These are phyloP conservation scores for Alternaria arborescens DNA, from an alignment of 2,329 filamentous ascomycete genomes.

Conservation along the genomic window DNA sequence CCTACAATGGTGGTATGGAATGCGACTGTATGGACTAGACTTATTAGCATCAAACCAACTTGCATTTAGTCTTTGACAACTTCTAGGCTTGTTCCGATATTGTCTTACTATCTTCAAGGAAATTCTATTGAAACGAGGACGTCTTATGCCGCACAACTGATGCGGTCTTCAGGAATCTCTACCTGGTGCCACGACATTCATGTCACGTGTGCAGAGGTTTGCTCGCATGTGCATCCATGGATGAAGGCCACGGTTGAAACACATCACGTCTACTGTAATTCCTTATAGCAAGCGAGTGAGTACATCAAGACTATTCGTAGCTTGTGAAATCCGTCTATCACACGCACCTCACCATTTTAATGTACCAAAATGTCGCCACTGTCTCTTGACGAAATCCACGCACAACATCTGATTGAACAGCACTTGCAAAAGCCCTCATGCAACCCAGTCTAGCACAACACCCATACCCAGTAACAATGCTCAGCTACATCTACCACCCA, in stretches of 20 bases:
- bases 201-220: not conserved
- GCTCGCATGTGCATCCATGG: not conserved
- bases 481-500: slow-evolving; percentile 15
- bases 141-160: not conserved
- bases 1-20: not conserved
- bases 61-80: not conserved
- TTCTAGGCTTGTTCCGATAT: not conserved
- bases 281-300: not conserved
- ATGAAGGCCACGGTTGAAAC: not conserved
- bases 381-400: not conserved
- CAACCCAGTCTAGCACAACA: not conserved
- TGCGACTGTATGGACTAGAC: not conserved
- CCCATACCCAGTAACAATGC: slow-evolving; percentile 10
- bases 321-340: not conserved
- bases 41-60: not conserved
- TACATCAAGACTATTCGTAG: not conserved
- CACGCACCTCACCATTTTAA: no score
- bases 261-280: not conserved
- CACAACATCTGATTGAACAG: not conserved
- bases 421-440: not conserved
- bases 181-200: not conserved
- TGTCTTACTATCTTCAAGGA: not conserved
- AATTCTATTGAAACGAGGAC: not conserved
- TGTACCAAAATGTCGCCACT: no score
- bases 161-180: not conserved